Evolutionary conservation across 148 eudicot species (phyloP), one percentile per base, ranked within the genome.

Genomic region (Amaranthus cruentus): DNA sequence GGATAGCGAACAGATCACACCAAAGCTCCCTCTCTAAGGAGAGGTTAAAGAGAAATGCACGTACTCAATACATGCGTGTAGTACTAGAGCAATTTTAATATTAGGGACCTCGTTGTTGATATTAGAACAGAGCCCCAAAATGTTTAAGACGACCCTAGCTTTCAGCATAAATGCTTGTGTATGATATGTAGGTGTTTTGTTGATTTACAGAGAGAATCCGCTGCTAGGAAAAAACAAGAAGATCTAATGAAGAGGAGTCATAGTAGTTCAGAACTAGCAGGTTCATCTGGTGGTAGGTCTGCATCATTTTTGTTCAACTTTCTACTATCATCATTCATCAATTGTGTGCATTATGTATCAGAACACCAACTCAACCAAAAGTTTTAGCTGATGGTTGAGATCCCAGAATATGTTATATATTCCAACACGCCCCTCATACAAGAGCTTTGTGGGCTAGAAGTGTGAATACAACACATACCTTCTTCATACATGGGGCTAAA

Each of bases 201-300:
- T 55, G 57, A 15, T 61, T 63, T 58, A 68, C 77, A 95, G 98
- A 91, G 98, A 72, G 97, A 95, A 83, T 79, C 87, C 72, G 98
- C 93, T 43, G 10, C 83, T 71, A 88, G 83, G 75, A 94, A 84
- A 85, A 91, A 95, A 73, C 72, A 73, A n/a, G 86, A 70, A 62
- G 88, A 82, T 57, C 77, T 81, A 48, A 82, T 81, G 28, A 79
- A 48, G 59, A 73, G 74, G 67, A 84, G 80, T 50, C 79, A 52
- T 51, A 69, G 75, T 70, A 42, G 49, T 63, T 63, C 83, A 69
- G 86, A 83, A 69, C 71, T 64, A 67, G 71, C 82, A 21, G 69
- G 75, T 69, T 73, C 75, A 72, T 78, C 79, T 67, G 79, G 80
- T 79, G 85, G 75, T 64, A 78, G 81, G 71, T 79, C 84, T 51